Percentiles rank a stretch among this genome's conserved stretches.
Conservation (phyloP, 2,329 filamentous ascomycete genomes). For the Calonectria pseudoturangicola region DNA sequence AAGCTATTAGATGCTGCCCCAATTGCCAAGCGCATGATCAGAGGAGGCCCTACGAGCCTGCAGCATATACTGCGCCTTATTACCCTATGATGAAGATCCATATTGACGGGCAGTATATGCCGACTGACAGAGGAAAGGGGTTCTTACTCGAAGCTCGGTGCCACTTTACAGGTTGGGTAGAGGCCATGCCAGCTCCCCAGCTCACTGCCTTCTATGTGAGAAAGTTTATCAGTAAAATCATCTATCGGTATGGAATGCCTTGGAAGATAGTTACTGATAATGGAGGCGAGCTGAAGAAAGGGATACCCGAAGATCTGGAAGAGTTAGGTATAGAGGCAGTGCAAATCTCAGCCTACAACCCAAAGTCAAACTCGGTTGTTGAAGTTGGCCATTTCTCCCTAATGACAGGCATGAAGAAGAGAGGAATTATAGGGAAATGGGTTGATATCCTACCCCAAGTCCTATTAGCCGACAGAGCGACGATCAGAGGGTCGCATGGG, state of each 20-base stretch:
- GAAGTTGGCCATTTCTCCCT: background rate
- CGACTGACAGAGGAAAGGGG: background rate
- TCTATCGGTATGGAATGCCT: background rate
- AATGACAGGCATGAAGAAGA: too few species aligned
- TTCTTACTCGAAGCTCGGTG: background rate
- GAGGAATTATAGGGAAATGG: too few species aligned
- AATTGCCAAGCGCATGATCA: background rate
- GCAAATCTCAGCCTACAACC: background rate
- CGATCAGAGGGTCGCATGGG: too few species aligned
- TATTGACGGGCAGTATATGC: background rate
- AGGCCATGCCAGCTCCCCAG: background rate
- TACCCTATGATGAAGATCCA: background rate
- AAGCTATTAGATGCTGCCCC: background rate
- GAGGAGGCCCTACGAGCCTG: background rate
- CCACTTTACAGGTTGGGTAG: background rate
- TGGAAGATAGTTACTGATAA: background rate
- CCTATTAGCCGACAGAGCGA: too few species aligned
- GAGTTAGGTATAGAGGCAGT: background rate
- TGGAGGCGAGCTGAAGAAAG: background rate
- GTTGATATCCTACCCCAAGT: too few species aligned
- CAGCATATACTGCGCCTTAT: background rate
- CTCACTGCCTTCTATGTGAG: background rate
- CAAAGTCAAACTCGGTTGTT: background rate
- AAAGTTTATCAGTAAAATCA: background rate
- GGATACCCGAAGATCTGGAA: background rate